phyloP scores from a whole-genome alignment of 2,329 filamentous ascomycete species.

The Fusarium xyrophilum region DNA sequence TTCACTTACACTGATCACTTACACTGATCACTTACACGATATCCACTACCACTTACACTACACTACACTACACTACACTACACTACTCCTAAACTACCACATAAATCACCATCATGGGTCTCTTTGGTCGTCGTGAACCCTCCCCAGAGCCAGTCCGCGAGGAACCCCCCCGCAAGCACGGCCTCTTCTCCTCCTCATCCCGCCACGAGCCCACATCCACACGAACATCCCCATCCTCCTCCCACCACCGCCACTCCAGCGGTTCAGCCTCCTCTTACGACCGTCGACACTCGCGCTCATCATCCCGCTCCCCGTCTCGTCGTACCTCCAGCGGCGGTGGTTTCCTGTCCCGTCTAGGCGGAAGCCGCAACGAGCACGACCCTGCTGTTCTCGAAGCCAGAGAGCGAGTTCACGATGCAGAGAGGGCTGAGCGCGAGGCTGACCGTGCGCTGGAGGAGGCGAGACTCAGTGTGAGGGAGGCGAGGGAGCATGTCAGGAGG shows the following conservation, averaged over 20 bases:
- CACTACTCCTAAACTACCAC: background rate
- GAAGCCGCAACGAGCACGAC: constrained; percentile 59
- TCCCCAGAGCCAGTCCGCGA: constrained; percentile 44
- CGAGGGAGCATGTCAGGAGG: constrained; percentile 66
- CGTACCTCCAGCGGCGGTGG: constrained; percentile 41
- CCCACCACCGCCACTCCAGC: constrained; percentile 11
- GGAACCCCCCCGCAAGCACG: constrained; percentile 43
- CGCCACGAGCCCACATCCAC: constrained; percentile 42
- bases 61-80: background rate
- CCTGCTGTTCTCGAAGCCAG: constrained; percentile 67
- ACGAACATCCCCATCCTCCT: constrained; percentile 40
- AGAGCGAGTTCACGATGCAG: constrained; percentile 67
- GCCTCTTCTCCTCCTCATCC: constrained; percentile 46
- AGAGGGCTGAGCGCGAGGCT: constrained; percentile 69
- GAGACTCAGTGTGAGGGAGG: constrained; percentile 65
- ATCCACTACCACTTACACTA: background rate
- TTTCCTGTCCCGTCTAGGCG: constrained; percentile 54
- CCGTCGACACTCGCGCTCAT: constrained; percentile 14
- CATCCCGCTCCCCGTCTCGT: constrained; percentile 19
- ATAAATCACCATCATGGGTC: constrained; percentile 42
- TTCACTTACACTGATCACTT: background rate
- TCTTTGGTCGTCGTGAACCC: constrained; percentile 44
- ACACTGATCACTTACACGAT: background rate
- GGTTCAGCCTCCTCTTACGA: constrained; percentile 28
- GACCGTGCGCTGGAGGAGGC: constrained; percentile 68